These are phyloP conservation scores for Myrica gale DNA, from an alignment of 306 rosid genomes.

Conservation along the genomic window DNA sequence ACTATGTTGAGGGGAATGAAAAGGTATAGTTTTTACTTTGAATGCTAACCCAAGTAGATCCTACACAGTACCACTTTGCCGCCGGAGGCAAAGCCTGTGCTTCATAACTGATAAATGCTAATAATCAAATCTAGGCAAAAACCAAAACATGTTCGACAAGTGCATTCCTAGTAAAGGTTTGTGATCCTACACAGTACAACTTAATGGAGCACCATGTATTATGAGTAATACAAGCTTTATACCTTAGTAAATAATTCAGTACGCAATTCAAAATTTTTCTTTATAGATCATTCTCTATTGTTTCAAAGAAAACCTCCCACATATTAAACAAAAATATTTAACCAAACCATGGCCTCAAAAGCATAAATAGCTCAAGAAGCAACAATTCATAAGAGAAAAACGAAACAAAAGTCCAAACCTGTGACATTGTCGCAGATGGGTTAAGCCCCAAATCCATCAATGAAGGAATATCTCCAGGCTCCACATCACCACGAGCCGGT, in stretches of 20 bases:
- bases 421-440: slow-evolving; percentile 63
- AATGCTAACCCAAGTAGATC: slow-evolving; percentile 3
- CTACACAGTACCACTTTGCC: neutral
- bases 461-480: slow-evolving; percentile 84
- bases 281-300: no score
- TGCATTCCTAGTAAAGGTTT: neutral
- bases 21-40: neutral
- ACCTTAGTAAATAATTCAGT: neutral
- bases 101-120: slow-evolving; percentile 7
- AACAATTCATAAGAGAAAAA: neutral
- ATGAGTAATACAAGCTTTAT: neutral
- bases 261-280: neutral
- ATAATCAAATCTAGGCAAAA: slow-evolving; percentile 1
- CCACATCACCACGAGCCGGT: slow-evolving; percentile 85
- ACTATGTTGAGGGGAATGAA: neutral
- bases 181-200: neutral
- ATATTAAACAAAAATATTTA: neutral
- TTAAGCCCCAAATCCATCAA: slow-evolving; percentile 77
- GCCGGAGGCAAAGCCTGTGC: neutral
- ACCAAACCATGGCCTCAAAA: neutral
- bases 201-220: neutral
- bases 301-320: neutral
- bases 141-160: slow-evolving; percentile 1
- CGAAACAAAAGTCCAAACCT: slow-evolving; percentile 42
- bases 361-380: neutral